Conservation (phyloP, 2,329 filamentous ascomycete species). For the Aspergillus pseudoviridinutans region DNA sequence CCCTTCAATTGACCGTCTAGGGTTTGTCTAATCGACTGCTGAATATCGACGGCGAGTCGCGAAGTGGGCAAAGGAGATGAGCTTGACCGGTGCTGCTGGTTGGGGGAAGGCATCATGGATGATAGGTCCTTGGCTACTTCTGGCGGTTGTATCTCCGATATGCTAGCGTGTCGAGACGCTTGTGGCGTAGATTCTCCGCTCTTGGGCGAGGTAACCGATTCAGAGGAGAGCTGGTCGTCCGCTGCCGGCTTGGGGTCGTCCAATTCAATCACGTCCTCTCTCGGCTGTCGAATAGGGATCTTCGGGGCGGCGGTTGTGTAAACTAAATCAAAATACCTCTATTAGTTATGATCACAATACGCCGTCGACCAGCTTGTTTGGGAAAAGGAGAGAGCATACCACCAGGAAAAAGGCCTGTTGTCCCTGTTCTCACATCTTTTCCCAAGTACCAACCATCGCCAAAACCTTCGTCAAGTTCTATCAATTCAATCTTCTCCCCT, state of each 20-base stretch:
- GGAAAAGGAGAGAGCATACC: constrained; percentile 28
- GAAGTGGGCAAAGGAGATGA: constrained; percentile 35
- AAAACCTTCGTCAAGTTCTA: constrained; percentile 64
- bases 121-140: constrained; percentile 15
- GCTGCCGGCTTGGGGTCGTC: constrained; percentile 10
- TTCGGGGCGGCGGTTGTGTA: constrained; percentile 24
- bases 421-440: constrained; percentile 40
- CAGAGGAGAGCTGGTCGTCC: constrained; percentile 12
- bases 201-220: constrained; percentile 21
- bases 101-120: constrained; percentile 15
- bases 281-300: constrained; percentile 19
- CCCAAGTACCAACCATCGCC: constrained; percentile 64
- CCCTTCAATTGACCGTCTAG: constrained; percentile 49
- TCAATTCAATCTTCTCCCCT: constrained; percentile 61
- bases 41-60: constrained; percentile 35
- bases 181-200: constrained; percentile 40
- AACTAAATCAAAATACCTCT: constrained; percentile 13
- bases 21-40: constrained; percentile 43
- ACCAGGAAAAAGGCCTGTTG: constrained; percentile 47
- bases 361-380: not conserved
- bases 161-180: constrained; percentile 36
- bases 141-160: constrained; percentile 25
- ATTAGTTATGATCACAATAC: not conserved
- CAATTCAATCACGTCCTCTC: constrained; percentile 12
- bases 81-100: constrained; percentile 29